These are phyloP conservation scores for Wallacemonas sp. DNA, from an alignment of 208 protist species.

Conservation along the genomic window DNA sequence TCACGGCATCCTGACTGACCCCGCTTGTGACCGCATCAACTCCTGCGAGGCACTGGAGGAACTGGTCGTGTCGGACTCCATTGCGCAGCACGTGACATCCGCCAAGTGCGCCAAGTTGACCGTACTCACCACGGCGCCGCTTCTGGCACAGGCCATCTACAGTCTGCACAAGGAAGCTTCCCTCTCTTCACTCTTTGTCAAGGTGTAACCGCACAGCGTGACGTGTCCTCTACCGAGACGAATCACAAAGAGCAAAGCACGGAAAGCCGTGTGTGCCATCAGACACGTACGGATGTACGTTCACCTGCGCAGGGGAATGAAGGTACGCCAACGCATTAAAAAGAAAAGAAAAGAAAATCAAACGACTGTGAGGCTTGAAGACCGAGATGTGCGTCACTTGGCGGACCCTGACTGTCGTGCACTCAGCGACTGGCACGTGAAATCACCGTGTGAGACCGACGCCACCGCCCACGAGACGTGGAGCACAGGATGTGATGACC, in stretches of 20 bases:
- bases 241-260: no score
- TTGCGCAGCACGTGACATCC: constrained; percentile 60
- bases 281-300: no score
- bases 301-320: background rate
- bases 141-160: constrained; percentile 86
- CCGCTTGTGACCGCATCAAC: constrained; percentile 90
- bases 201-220: constrained; percentile 27
- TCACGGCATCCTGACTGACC: constrained; percentile 94
- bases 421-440: no score
- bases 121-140: constrained; percentile 83
- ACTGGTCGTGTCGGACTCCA: constrained; percentile 93
- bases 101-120: constrained; percentile 84
- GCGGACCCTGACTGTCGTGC: no score
- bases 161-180: constrained; percentile 83
- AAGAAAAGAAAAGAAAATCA: background rate
- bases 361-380: no score
- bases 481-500: no score
- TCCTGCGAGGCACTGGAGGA: constrained; percentile 85
- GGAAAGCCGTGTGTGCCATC: no score
- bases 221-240: no score
- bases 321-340: background rate
- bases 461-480: no score
- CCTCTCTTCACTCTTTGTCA: constrained; percentile 80
- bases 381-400: no score
- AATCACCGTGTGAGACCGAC: no score